Base-by-base conservation (phyloP, 1,284 basidiomycete species). In the Ustilago hordei region DNA sequence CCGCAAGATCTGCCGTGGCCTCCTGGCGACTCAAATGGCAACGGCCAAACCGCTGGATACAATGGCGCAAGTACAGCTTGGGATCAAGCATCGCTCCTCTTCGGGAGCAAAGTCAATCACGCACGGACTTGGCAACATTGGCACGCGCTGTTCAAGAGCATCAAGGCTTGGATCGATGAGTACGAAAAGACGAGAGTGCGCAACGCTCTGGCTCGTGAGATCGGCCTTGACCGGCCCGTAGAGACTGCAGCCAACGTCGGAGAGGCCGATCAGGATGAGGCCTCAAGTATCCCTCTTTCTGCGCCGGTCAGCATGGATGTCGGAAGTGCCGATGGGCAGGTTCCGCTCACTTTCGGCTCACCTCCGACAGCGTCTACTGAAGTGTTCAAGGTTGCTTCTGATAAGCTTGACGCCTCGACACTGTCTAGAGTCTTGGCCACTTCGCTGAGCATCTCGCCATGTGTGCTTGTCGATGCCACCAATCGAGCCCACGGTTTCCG, bases 41-140 rank as follows among this genome's bases (percentile, higher is more conserved):
- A 7, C 28, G 35, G 19, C 17, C 2, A n/a, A 13, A 35, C 4
- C 17, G 34, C 17, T 11, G 48, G 48, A 13, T 3, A 6, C 12
- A 34, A 34, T 9, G 59, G 9, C 11, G 48, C 38, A 8, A 32
- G 12, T 8, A 1, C 19, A 0, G 62, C 15, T n/a, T 76, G 74
- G 74, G 45, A 41, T n/a, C 45, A 55, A 23, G 19, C 55, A 1
- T 8, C 64, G 5, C 47, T 69, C n/a, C 62, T 76, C 34, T 76
- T 76, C 13, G 74, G 74, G 41, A 62, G 23, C 45, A 68, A 56
- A 34, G 53, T 69, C 28, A 71, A 76, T 11, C 69, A 60, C 3
- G 23, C 34, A 3, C 60, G 83, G n/a, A 82, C 82, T 2, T 84
- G 82, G 82, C 41, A 64, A 35, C 82, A 85, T 55, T 85, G 83